Base-by-base conservation (phyloP, 2,329 filamentous ascomycete genomes). In the Botrytis tulipae region DNA sequence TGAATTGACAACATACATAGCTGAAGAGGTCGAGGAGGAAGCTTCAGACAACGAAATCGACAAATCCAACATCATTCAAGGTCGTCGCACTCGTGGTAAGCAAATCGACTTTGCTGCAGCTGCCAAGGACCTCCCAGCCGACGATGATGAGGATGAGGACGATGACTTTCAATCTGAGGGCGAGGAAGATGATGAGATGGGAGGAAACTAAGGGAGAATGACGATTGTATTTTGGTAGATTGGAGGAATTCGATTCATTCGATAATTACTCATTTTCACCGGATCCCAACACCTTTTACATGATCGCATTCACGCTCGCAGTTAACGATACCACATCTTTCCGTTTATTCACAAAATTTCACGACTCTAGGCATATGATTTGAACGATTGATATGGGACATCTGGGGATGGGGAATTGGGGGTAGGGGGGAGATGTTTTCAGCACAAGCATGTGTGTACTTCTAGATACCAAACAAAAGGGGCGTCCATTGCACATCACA, bases 71-170 rank as follows among this genome's bases (percentile, higher is more conserved):
- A 97, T 98, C 82, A 90, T 98, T 81, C 82, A 85, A 74, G 88
- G 91, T 76, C 89, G 91, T 79, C 95, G 96, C 83, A 98, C 95
- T 76, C 95, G 95, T 81, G 95, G 95, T 81, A 93, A 93, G 83
- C 88, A 91, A 81, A 98, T 98, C 82, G 93, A 98, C 87, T 98
- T 93, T 84, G 92, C 92, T 80, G 94, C 97, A 86, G 95, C 95
- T 32, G 94, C 93, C 40, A 87, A 92, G 83, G 90, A 97, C 83
- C 88, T 92, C 79, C 90, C 89, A 65, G 89, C 87, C 76, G 89
- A 90, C n/a, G 91, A 93, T 12, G 92, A 95, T 8, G 92, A 93
- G 22, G 91, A 95, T 44, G 93, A 94, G 0, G 92, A 92, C 63
- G 91, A 93, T 74, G 78, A 78, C 63, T 89, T 88, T 37, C 91